A percentile compares a stretch with the other conserved stretches of the same genome.
Conservation (phyloP, 2,329 filamentous ascomycete genomes). For the Trichoderma semiorbis region DNA sequence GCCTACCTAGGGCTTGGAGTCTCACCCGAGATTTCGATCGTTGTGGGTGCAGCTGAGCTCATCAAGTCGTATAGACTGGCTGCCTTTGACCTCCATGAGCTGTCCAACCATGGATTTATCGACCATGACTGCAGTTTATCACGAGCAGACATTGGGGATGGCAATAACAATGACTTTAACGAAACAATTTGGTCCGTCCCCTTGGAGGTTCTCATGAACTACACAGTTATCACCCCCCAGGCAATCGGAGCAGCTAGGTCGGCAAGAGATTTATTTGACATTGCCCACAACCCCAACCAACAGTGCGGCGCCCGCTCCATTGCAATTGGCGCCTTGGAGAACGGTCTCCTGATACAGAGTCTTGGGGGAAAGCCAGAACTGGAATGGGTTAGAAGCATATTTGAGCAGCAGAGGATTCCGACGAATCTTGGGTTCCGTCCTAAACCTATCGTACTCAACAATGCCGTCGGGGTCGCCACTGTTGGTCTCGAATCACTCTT, state of each 20-base stretch:
- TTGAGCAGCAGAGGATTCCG: slow-evolving; percentile 9
- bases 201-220: background rate
- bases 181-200: background rate
- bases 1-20: background rate
- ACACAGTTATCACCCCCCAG: background rate
- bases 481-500: background rate
- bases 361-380: background rate
- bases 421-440: background rate
- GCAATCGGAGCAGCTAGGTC: background rate
- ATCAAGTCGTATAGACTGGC: slow-evolving; percentile 1
- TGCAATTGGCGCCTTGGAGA: background rate
- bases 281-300: slow-evolving; percentile 4
- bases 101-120: slow-evolving; percentile 1
- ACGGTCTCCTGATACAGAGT: background rate
- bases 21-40: background rate
- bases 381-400: background rate
- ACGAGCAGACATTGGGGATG: background rate
- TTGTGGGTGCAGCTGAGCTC: background rate
- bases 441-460: background rate
- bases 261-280: background rate
- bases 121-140: slow-evolving; percentile 9
- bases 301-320: slow-evolving; percentile 8
- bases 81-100: background rate
- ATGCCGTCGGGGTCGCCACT: background rate
- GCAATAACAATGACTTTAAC: slow-evolving; percentile 12